Conservation (phyloP, 495 filamentous ascomycete species). For the Penicillium paradoxum region DNA sequence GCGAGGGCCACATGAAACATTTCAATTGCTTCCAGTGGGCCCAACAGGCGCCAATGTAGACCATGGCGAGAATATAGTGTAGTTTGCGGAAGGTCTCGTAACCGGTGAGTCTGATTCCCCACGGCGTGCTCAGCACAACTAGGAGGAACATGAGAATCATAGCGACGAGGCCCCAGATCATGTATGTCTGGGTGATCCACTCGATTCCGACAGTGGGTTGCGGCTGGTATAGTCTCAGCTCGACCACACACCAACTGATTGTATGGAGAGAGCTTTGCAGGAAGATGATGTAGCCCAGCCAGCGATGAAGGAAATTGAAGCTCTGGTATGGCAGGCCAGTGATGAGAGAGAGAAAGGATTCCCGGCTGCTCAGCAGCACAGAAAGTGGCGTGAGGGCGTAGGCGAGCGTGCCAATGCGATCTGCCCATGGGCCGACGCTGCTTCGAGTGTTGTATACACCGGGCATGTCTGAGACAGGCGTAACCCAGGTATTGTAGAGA, state of each 20-base stretch:
- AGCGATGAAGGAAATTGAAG: conserved; percentile 67
- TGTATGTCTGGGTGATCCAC: conserved; percentile 53
- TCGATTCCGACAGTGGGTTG: conserved; percentile 50
- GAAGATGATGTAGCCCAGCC: conserved; percentile 60
- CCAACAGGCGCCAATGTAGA: conserved; percentile 65
- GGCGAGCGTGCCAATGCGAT: conserved; percentile 59
- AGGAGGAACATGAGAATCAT: conserved; percentile 54
- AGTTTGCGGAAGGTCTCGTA: conserved; percentile 64
- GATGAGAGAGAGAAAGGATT: conserved; percentile 55
- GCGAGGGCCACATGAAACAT: conserved; percentile 57
- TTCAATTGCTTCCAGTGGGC: conserved; percentile 59
- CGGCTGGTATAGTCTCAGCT: conserved; percentile 58
- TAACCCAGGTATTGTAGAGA: conserved; percentile 54
- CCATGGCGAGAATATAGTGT: conserved; percentile 58
- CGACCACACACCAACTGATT: conserved; percentile 59
- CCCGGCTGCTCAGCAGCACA: conserved; percentile 53
- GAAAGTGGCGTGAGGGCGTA: conserved; percentile 63
- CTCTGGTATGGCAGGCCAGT: conserved; percentile 63
- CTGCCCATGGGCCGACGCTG: conserved; percentile 54
- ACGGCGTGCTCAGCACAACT: conserved; percentile 48
- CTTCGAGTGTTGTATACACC: conserved; percentile 51
- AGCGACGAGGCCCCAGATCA: conserved; percentile 61
- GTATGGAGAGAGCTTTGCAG: conserved; percentile 58
- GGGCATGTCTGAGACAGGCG: conserved; percentile 46
- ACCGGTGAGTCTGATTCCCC: conserved; percentile 54